Conservation (phyloP, 306 rosid genomes). For the Gastrolobium bilobum region DNA sequence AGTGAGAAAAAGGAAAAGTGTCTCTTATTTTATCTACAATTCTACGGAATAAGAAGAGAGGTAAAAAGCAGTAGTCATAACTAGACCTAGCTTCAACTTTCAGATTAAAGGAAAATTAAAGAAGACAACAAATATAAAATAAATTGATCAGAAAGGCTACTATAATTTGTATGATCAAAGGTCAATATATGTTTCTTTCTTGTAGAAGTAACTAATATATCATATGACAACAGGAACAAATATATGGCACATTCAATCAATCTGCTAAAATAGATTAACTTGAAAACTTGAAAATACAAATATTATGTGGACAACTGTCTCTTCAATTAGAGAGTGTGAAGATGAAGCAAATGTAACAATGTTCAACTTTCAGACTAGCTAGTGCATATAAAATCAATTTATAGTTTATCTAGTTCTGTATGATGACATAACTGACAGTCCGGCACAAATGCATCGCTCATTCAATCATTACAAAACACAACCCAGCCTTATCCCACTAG, state of each 20-base stretch:
- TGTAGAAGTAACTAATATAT: neutral
- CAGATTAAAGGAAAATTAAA: neutral
- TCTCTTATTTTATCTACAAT: neutral
- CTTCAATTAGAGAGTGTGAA: neutral
- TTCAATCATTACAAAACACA: slow-evolving; percentile 9
- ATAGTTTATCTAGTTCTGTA: neutral
- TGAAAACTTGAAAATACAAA: slow-evolving; percentile 4
- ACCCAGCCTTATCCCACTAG: neutral
- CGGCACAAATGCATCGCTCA: neutral
- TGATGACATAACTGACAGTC: slow-evolving; percentile 3
- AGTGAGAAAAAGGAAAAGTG: neutral
- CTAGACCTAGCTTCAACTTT: slow-evolving; percentile 1
- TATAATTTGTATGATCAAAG: neutral
- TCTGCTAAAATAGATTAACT: neutral
- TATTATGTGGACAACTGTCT: slow-evolving; percentile 15
- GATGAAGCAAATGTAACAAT: neutral
- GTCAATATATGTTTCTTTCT: neutral
- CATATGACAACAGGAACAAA: neutral
- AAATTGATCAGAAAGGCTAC: neutral
- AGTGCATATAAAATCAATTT: neutral
- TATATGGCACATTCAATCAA: slow-evolving; percentile 17
- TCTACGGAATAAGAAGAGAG: slow-evolving; percentile 2
- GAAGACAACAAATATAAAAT: slow-evolving; percentile 2
- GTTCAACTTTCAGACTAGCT: neutral
- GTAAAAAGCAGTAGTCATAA: slow-evolving; percentile 4